phyloP scores from a whole-genome alignment of 192 early-diverging fungal genomes.

The Hyaloraphidium curvatum region DNA sequence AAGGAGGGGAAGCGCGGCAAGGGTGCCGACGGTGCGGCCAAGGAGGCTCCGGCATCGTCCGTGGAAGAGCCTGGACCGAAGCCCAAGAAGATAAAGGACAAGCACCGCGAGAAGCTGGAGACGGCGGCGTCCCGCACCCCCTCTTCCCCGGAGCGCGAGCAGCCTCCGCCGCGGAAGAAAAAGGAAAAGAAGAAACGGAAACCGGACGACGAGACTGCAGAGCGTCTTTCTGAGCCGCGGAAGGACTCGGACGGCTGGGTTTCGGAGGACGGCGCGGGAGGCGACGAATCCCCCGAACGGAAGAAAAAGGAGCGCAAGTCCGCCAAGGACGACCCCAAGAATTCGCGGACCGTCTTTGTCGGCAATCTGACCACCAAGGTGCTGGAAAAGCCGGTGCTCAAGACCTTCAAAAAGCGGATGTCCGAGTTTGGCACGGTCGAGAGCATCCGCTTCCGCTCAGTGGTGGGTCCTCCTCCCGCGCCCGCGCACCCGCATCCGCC shows the following conservation, averaged over 20 bases:
- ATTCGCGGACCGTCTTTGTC: slow-evolving; percentile 74
- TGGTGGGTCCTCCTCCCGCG: slow-evolving; percentile 26
- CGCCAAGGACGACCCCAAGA: slow-evolving; percentile 19
- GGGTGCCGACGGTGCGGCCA: too few relatives aligned
- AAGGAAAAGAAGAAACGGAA: too few relatives aligned
- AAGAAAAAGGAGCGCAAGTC: not conserved
- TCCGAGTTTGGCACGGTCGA: slow-evolving; percentile 49
- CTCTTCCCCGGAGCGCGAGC: too few relatives aligned
- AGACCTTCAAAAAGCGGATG: slow-evolving; percentile 49
- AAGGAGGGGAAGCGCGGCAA: too few relatives aligned
- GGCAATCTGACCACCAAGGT: slow-evolving; percentile 65
- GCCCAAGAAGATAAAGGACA: too few relatives aligned
- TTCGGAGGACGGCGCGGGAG: not conserved
- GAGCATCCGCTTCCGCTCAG: slow-evolving; percentile 76
- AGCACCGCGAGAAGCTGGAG: too few relatives aligned
- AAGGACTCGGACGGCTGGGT: too few relatives aligned
- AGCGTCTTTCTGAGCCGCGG: not conserved
- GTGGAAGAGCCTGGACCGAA: too few relatives aligned
- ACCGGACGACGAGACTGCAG: not conserved
- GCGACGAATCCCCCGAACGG: not conserved
- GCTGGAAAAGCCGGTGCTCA: slow-evolving; percentile 33
- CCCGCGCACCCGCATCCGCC: not conserved
- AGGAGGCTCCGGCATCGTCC: too few relatives aligned
- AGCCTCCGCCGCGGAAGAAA: too few relatives aligned
- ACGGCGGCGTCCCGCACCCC: too few relatives aligned